Evolutionary conservation across 2,329 filamentous ascomycete species (phyloP).

Genomic region (Colletotrichum ledebouriae): DNA sequence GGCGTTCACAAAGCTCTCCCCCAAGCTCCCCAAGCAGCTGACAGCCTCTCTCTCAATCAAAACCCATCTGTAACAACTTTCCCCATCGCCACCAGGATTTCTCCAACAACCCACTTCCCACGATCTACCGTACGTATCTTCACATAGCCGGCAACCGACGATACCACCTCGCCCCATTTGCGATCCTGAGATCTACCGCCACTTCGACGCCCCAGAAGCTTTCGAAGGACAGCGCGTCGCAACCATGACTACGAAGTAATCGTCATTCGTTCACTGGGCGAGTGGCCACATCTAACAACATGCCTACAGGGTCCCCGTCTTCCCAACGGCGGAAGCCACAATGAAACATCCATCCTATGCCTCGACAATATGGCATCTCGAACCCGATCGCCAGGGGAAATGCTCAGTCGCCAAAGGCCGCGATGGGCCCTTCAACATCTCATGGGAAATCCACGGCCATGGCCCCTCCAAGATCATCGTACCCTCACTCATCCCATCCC

Average conservation of each 20-base stretch:
- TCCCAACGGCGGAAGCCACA: constrained; percentile 69
- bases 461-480: constrained; percentile 81
- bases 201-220: not conserved
- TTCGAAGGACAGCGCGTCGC: not conserved
- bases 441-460: constrained; percentile 84
- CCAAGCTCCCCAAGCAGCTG: constrained; percentile 3
- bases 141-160: not conserved
- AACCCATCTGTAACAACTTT: constrained; percentile 35
- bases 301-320: constrained; percentile 33
- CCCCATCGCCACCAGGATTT: constrained; percentile 23
- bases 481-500: constrained; percentile 54
- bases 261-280: not conserved
- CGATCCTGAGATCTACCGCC: not conserved
- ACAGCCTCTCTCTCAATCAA: constrained; percentile 29
- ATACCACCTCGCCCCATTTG: not conserved
- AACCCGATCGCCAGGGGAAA: constrained; percentile 73
- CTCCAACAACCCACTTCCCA: constrained; percentile 8
- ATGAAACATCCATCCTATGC: constrained; percentile 75
- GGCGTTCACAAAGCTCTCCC: not conserved
- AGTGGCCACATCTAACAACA: not conserved
- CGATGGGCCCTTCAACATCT: constrained; percentile 81
- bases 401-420: constrained; percentile 75
- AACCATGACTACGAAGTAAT: constrained; percentile 34
- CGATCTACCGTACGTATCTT: constrained; percentile 7
- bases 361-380: constrained; percentile 76